These are phyloP conservation scores for Kandelia obovata DNA, from an alignment of 345 rosid genomes.

Conservation along the genomic window DNA sequence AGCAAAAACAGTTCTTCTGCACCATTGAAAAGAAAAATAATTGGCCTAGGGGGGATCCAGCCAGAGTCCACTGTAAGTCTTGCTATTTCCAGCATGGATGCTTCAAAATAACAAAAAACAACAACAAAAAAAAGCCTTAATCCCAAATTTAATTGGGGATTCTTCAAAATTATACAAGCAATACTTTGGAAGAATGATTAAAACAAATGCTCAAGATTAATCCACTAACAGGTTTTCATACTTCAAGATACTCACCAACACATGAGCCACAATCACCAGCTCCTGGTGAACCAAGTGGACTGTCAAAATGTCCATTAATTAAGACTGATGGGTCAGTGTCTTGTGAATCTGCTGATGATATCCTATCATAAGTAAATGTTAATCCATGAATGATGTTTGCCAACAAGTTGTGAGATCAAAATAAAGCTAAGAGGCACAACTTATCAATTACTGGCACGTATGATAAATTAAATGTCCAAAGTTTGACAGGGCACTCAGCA, in stretches of 20 bases:
- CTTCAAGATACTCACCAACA: constrained; percentile 59
- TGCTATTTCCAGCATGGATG: constrained; percentile 83
- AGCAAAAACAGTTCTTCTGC: constrained; percentile 92
- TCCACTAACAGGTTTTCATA: neutral
- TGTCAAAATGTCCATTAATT: constrained; percentile 92
- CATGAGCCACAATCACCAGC: constrained; percentile 98
- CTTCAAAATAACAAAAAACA: constrained; percentile 37
- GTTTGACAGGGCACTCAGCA: neutral
- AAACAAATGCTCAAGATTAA: constrained; percentile 1
- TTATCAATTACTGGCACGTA: neutral
- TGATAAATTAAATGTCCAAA: neutral
- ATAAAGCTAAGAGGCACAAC: constrained; percentile 1
- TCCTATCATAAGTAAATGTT: constrained; percentile 45
- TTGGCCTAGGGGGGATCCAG: constrained; percentile 81
- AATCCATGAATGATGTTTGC: neutral
- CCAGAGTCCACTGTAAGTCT: constrained; percentile 76
- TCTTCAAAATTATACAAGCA: constrained; percentile 48
- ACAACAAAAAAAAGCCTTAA: no score
- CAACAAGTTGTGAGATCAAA: constrained; percentile 1
- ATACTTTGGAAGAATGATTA: constrained; percentile 12
- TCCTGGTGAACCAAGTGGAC: constrained; percentile 90
- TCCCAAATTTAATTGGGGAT: constrained; percentile 17
- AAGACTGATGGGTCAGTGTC: constrained; percentile 75
- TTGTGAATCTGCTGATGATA: constrained; percentile 59
- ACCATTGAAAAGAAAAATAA: constrained; percentile 90